Conservation (phyloP, 2,329 filamentous ascomycete species). For the Penicillium crustosum region DNA sequence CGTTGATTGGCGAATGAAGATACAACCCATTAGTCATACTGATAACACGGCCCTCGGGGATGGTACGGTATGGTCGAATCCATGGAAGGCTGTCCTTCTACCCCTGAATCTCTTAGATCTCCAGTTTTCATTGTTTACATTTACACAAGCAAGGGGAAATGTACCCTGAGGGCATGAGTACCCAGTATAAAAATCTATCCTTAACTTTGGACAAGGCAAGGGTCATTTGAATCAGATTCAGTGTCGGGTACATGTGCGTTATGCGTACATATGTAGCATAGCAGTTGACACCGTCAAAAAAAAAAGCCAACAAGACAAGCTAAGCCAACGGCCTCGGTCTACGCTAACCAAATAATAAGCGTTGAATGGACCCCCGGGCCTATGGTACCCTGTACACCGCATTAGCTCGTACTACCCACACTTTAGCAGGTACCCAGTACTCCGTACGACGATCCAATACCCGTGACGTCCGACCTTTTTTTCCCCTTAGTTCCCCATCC, state of each 20-base stretch:
- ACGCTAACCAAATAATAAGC: neutral
- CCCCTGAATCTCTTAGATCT: neutral
- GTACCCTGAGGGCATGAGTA: neutral
- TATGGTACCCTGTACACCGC: conserved; percentile 18
- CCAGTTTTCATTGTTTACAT: neutral
- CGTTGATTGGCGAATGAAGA: neutral
- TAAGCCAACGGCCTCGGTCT: conserved; percentile 3
- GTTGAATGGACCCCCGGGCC: neutral
- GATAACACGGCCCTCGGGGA: neutral
- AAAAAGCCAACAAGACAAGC: neutral
- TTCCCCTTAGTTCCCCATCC: conserved; percentile 13
- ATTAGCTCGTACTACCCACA: conserved; percentile 2
- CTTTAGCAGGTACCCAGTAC: conserved; percentile 10
- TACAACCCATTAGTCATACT: neutral
- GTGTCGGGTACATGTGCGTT: neutral
- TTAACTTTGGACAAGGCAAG: neutral
- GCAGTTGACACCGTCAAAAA: neutral
- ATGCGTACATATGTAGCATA: neutral
- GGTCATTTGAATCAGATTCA: neutral
- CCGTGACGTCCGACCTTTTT: conserved; percentile 21
- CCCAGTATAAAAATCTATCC: neutral
- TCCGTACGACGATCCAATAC: conserved; percentile 10
- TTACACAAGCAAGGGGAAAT: neutral
- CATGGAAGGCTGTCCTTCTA: neutral
- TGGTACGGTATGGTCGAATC: neutral